Percentiles rank a stretch among this genome's conserved stretches.
These are phyloP conservation scores for Orbilia quercus DNA, from an alignment of 2,329 filamentous ascomycete species.

Conservation along the genomic window DNA sequence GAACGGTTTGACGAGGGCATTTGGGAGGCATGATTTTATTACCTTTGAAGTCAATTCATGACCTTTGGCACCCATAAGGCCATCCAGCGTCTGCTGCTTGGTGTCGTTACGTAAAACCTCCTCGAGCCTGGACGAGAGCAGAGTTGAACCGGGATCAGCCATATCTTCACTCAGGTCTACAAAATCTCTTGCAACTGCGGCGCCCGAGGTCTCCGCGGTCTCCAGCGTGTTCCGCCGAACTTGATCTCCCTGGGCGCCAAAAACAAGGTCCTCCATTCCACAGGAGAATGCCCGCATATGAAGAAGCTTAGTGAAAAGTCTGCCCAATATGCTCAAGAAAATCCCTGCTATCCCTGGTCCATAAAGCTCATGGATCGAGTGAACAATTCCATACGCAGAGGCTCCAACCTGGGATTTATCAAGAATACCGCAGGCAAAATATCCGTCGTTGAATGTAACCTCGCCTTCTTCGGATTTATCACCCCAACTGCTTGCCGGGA, in stretches of 20 bases:
- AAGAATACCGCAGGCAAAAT: slow-evolving; percentile 88
- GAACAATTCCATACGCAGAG: slow-evolving; percentile 84
- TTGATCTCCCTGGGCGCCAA: slow-evolving; percentile 82
- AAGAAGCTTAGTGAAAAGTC: slow-evolving; percentile 86
- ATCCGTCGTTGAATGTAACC: slow-evolving; percentile 86
- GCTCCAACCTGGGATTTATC: slow-evolving; percentile 97
- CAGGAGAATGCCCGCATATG: slow-evolving; percentile 96
- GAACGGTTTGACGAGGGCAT: slow-evolving; percentile 87
- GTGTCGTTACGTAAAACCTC: slow-evolving; percentile 89
- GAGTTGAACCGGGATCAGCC: slow-evolving; percentile 71
- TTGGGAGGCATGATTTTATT: slow-evolving; percentile 81
- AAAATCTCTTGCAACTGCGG: slow-evolving; percentile 84
- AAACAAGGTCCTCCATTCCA: slow-evolving; percentile 92
- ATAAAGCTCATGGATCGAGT: slow-evolving; percentile 92
- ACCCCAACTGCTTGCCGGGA: slow-evolving; percentile 83
- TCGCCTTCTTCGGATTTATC: slow-evolving; percentile 78
- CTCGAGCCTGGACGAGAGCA: slow-evolving; percentile 82
- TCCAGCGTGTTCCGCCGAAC: slow-evolving; percentile 75
- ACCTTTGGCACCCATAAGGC: slow-evolving; percentile 79
- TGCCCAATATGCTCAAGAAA: slow-evolving; percentile 86
- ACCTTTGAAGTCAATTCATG: slow-evolving; percentile 79
- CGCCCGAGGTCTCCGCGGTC: slow-evolving; percentile 75
- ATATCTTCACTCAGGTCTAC: slow-evolving; percentile 79
- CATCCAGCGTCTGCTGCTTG: slow-evolving; percentile 91
- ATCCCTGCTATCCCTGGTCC: slow-evolving; percentile 87